Evolutionary conservation across 2,329 filamentous ascomycete species (phyloP), one percentile per base, ranked within the genome.

Genomic region (Ceratocystiopsis minuta): DNA sequence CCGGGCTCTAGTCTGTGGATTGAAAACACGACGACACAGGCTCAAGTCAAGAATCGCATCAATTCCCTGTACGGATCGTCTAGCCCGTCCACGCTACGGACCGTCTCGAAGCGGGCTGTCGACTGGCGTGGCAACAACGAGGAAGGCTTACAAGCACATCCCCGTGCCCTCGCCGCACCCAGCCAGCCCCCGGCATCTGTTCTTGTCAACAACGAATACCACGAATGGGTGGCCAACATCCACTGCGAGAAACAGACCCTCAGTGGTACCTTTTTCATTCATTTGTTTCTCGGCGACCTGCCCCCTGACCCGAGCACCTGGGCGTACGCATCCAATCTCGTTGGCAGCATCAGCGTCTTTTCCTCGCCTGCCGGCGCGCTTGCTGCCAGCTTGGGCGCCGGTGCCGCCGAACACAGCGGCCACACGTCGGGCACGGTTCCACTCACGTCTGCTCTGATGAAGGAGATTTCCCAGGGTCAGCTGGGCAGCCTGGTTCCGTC

Each of bases 151-250:
- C 32, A 18, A 10, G 17, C 16, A 16, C 35, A 33, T 2, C 33
- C 35, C 4, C 31, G 13, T 13, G 32, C 20, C 6, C 36, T 39
- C 7, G 15, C 20, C 16, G 35, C 38, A 16, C 38, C 40, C 3
- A 36, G 37, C 14, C 4, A 28, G 9, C 24, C 24, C 24, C 47
- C 38, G 1, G 38, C 31, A n/a, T 46, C 39, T 11, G 40, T 67
- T 7, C 55, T 68, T 33, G 52, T 55, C 3, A 50, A 63, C 13
- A 57, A 57, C 37, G 53, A 53, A 11, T 74, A 75, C 51, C 64
- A 62, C 6, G 69, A 87, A 50, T 88, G 81, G 72, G 65, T 76
- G 18, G 74, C 72, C 49, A 82, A 80, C 51, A 66, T 87, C 37
- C 61, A 64, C 15, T 71, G 77, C 17, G 62, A 66, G 42, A 78